Percentiles rank a stretch among this genome's conserved stretches.
These are phyloP conservation scores for Skeletonema menzelii DNA, from an alignment of 108 stramenopile species.

Conservation along the genomic window DNA sequence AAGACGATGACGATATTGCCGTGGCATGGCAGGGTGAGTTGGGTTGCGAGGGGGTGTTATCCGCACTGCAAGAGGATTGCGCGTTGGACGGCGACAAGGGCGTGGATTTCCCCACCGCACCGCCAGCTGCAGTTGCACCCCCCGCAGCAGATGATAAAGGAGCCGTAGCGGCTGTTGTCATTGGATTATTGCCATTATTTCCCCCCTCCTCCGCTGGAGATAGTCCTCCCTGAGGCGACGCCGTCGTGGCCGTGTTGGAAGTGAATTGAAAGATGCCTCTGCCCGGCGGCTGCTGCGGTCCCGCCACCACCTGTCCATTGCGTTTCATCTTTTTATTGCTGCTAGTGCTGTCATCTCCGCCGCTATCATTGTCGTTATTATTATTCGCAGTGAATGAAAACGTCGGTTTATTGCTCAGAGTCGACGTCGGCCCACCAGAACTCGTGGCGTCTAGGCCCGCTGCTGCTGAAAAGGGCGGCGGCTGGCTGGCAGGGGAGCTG, in stretches of 20 bases:
- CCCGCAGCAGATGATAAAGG: background rate
- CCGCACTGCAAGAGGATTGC: background rate
- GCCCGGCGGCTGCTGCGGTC: background rate
- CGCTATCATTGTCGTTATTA: background rate
- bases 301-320: slow-evolving; percentile 1
- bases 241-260: slow-evolving; percentile 14
- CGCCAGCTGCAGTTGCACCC: background rate
- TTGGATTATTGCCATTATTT: background rate
- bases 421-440: background rate
- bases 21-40: background rate
- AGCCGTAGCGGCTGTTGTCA: background rate
- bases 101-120: background rate
- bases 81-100: background rate
- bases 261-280: slow-evolving; percentile 30
- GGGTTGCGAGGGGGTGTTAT: slow-evolving; percentile 1
- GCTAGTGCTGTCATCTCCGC: background rate
- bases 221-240: background rate
- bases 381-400: slow-evolving; percentile 1
- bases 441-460: background rate
- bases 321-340: slow-evolving; percentile 1
- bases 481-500: background rate
- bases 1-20: background rate
- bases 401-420: background rate
- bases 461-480: background rate
- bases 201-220: background rate